Evolutionary conservation across 2,329 filamentous ascomycete species (phyloP).

Genomic region (Moelleriella libera): DNA sequence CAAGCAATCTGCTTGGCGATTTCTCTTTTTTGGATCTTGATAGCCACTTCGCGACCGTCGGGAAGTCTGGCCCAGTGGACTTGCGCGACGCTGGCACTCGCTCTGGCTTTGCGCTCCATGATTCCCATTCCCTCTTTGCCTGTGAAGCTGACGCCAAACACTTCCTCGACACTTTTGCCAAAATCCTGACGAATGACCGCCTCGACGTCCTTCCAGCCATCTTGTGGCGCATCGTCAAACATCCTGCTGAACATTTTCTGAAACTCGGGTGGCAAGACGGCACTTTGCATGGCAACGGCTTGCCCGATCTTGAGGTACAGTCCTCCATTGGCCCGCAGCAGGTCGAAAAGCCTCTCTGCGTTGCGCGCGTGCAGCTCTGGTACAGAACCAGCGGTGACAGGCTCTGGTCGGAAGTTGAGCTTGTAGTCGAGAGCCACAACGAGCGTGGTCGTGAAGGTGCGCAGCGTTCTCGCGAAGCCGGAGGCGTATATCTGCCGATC

Average conservation of each 20-base stretch:
- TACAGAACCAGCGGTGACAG: slow-evolving; percentile 58
- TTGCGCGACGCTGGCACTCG: slow-evolving; percentile 86
- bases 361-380: slow-evolving; percentile 70
- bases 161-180: slow-evolving; percentile 71
- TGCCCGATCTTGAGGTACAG: slow-evolving; percentile 96
- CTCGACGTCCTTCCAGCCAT: slow-evolving; percentile 74
- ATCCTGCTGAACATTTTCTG: slow-evolving; percentile 92
- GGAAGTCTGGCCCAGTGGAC: slow-evolving; percentile 84
- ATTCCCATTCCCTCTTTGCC: slow-evolving; percentile 53
- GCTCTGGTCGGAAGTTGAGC: slow-evolving; percentile 78
- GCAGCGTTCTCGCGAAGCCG: slow-evolving; percentile 61
- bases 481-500: slow-evolving; percentile 70
- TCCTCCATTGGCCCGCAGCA: slow-evolving; percentile 78
- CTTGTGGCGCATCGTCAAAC: slow-evolving; percentile 97
- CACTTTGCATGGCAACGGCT: slow-evolving; percentile 96
- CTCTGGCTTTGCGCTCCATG: slow-evolving; percentile 47
- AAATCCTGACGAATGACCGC: slow-evolving; percentile 81
- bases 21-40: slow-evolving; percentile 95
- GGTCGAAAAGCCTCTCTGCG: slow-evolving; percentile 66
- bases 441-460: slow-evolving; percentile 69
- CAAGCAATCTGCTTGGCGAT: slow-evolving; percentile 82
- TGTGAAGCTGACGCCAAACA: slow-evolving; percentile 78
- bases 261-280: slow-evolving; percentile 84
- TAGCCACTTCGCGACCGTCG: slow-evolving; percentile 81
- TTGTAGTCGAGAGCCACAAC: slow-evolving; percentile 88